These are phyloP conservation scores for Lanmaoa rubissima DNA, from an alignment of 768 basidiomycete species.

Conservation along the genomic window DNA sequence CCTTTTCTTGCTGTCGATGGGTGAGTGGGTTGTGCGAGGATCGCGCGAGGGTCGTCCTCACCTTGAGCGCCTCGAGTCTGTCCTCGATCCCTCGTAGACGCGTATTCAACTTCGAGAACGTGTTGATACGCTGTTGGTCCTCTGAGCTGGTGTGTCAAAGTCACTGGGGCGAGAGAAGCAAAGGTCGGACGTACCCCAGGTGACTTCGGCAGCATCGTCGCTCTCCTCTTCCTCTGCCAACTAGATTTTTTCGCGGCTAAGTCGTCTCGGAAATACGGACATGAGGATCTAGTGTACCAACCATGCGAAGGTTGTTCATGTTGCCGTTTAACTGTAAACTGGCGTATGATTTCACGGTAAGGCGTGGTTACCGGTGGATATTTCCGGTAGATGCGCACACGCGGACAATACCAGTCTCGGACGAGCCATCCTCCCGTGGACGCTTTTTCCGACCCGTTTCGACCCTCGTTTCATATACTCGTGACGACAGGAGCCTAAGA, in stretches of 20 bases:
- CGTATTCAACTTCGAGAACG: slow-evolving; percentile 88
- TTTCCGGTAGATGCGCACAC: not conserved
- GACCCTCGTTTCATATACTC: not conserved
- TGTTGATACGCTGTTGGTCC: slow-evolving; percentile 89
- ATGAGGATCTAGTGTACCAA: slow-evolving; percentile 25
- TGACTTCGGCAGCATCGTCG: slow-evolving; percentile 74
- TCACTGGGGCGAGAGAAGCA: not conserved
- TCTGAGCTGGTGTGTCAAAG: slow-evolving; percentile 34
- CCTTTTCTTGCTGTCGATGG: slow-evolving; percentile 79
- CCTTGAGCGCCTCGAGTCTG: slow-evolving; percentile 71
- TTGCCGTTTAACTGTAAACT: not conserved
- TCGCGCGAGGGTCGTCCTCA: slow-evolving; percentile 27
- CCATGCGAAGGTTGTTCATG: slow-evolving; percentile 58
- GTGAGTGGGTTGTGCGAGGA: not conserved
- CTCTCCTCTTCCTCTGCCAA: slow-evolving; percentile 75
- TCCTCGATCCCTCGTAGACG: slow-evolving; percentile 71
- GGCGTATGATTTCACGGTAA: not conserved
- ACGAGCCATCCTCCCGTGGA: not conserved
- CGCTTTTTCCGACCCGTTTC: not conserved
- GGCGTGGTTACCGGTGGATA: not conserved
- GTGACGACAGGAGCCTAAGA: not conserved
- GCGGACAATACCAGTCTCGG: too few species aligned
- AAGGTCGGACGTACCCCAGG: slow-evolving; percentile 60
- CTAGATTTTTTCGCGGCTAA: slow-evolving; percentile 34
- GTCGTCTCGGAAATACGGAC: not conserved